phyloP scores from a whole-genome alignment of 768 basidiomycete species.

The Russula emetica region DNA sequence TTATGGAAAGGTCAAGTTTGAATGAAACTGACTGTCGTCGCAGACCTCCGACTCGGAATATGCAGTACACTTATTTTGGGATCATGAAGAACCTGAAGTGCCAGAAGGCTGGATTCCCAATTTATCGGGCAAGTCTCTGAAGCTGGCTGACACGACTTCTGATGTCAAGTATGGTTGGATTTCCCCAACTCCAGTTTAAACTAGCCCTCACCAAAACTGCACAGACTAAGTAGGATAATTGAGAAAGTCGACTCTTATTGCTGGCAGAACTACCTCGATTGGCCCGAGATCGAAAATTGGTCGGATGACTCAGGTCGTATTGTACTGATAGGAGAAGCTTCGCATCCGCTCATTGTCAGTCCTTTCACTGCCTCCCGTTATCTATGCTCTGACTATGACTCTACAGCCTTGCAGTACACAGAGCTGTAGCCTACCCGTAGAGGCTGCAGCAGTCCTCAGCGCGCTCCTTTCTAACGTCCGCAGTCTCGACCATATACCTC shows the following conservation, averaged over 20 bases:
- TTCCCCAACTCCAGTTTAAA: neutral
- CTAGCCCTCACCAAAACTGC: neutral
- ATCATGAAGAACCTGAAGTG: conserved; percentile 18
- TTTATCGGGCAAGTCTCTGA: conserved; percentile 4
- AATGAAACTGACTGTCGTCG: neutral
- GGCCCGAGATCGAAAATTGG: conserved; percentile 26
- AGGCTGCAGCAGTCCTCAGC: conserved; percentile 19
- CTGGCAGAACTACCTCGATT: conserved; percentile 13
- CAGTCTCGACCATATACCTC: conserved; percentile 19
- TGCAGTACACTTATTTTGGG: conserved; percentile 19
- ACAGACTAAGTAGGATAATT: conserved; percentile 15
- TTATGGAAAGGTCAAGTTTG: neutral
- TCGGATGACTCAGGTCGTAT: conserved; percentile 24
- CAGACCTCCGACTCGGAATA: conserved; percentile 16
- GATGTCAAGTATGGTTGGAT: conserved; percentile 15
- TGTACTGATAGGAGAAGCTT: conserved; percentile 26
- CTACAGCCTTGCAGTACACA: conserved; percentile 24
- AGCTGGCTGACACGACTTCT: conserved; percentile 1
- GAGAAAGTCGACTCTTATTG: conserved; percentile 16
- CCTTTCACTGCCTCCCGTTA: neutral
- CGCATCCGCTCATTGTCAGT: conserved; percentile 24
- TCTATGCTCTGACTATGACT: neutral
- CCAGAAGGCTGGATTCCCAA: conserved; percentile 24
- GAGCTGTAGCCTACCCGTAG: conserved; percentile 18
- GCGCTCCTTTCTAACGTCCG: conserved; percentile 23